A percentile compares a stretch with the other conserved stretches of the same genome.
These are phyloP conservation scores for Tylopilus plumbeoviolaceoides DNA, from an alignment of 768 basidiomycete species.

Conservation along the genomic window DNA sequence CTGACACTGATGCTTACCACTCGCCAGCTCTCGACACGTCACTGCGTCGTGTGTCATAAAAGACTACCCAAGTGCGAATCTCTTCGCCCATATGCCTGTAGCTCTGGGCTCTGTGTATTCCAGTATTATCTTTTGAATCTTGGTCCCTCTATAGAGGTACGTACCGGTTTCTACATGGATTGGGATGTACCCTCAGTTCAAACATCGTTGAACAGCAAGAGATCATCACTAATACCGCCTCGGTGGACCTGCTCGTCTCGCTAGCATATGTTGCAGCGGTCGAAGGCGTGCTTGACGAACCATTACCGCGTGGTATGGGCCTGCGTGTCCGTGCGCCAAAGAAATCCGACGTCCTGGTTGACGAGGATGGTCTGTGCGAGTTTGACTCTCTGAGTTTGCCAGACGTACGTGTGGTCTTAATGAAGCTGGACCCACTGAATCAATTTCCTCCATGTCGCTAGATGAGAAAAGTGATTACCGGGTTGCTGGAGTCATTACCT, in stretches of 20 bases:
- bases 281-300: conserved; percentile 52
- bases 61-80: conserved; percentile 50
- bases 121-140: conserved; percentile 64
- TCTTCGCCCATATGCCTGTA: conserved; percentile 73
- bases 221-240: conserved; percentile 57
- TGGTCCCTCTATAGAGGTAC: conserved; percentile 64
- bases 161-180: conserved; percentile 2
- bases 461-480: conserved; percentile 41
- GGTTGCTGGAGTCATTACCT: conserved; percentile 45
- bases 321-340: conserved; percentile 43
- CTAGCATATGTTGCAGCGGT: conserved; percentile 54
- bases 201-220: conserved; percentile 50
- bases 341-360: background rate
- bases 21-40: conserved; percentile 56
- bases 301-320: conserved; percentile 56
- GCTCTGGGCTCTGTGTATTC: conserved; percentile 59
- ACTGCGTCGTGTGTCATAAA: conserved; percentile 71
- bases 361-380: conserved; percentile 42
- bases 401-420: conserved; percentile 30
- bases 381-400: conserved; percentile 43
- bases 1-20: background rate
- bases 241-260: conserved; percentile 67
- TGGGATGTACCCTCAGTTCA: background rate
- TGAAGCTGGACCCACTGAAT: too few relatives aligned
- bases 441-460: background rate